phyloP scores from a whole-genome alignment of 805 yeast species.

The Ogataea corticis region DNA sequence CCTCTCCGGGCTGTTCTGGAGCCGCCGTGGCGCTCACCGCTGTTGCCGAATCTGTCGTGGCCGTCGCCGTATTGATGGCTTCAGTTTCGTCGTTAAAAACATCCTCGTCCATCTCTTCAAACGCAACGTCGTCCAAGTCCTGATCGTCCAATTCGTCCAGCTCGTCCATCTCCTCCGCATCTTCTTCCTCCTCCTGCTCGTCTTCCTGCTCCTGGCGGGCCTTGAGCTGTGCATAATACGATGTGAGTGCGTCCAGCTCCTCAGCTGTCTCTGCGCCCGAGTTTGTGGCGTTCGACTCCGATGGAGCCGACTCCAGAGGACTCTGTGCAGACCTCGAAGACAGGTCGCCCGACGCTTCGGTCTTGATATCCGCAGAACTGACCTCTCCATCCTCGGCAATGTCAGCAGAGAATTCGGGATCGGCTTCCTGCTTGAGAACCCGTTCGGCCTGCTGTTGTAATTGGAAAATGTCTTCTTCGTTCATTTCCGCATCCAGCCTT shows the following conservation, averaged over 20 bases:
- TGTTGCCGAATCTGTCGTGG: neutral
- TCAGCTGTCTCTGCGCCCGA: conserved; percentile 52
- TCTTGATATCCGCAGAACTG: conserved; percentile 17
- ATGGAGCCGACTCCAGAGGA: conserved; percentile 11
- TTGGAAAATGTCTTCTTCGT: conserved; percentile 16
- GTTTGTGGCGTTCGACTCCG: neutral
- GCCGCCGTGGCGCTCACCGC: conserved; percentile 27
- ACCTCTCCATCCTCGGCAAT: conserved; percentile 17
- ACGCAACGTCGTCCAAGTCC: conserved; percentile 21
- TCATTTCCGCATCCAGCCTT: conserved; percentile 52
- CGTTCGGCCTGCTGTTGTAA: conserved; percentile 10
- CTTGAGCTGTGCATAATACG: conserved; percentile 76
- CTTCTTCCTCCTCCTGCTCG: conserved; percentile 43
- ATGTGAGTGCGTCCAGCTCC: conserved; percentile 71
- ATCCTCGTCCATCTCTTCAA: conserved; percentile 13
- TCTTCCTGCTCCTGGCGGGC: conserved; percentile 64
- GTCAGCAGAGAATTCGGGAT: conserved; percentile 15
- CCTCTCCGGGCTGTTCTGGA: conserved; percentile 7
- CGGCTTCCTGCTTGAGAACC: conserved; percentile 10
- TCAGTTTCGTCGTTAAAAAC: conserved; percentile 14
- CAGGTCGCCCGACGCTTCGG: conserved; percentile 10
- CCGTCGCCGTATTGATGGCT: neutral
- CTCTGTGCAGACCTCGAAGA: conserved; percentile 6
- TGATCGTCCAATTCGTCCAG: conserved; percentile 31
- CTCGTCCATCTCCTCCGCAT: conserved; percentile 43